phyloP scores from a whole-genome alignment of 169 alveolate species.

The Babesia bovis region DNA sequence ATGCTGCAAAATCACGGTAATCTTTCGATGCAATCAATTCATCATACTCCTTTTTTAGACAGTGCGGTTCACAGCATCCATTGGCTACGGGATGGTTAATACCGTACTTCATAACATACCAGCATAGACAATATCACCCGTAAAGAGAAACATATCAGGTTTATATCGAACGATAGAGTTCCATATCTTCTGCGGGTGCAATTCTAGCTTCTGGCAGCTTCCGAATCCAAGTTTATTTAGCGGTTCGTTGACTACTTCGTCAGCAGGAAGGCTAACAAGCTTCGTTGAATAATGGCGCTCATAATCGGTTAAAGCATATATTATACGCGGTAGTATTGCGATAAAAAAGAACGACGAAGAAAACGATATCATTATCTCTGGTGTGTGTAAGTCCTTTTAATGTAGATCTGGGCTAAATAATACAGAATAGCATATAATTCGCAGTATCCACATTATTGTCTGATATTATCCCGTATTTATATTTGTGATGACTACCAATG shows the following conservation, averaged over 20 bases:
- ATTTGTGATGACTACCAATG: no score
- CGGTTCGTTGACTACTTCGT: conserved; percentile 50
- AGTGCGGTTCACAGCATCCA: conserved; percentile 66
- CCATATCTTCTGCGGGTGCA: conserved; percentile 24
- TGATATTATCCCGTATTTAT: no score
- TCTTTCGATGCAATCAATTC: conserved; percentile 50
- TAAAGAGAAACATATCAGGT: conserved; percentile 81
- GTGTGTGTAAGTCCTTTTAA: no score
- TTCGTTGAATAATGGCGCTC: conserved; percentile 20
- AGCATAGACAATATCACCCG: conserved; percentile 80
- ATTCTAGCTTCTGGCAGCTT: conserved; percentile 62
- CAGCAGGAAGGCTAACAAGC: conserved; percentile 14
- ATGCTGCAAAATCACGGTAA: conserved; percentile 52
- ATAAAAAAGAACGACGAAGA: neutral
- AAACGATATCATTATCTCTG: neutral
- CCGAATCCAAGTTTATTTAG: conserved; percentile 59
- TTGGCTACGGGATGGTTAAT: conserved; percentile 17
- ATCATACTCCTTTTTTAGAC: conserved; percentile 65
- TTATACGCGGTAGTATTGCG: neutral
- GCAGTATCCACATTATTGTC: no score
- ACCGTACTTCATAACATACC: conserved; percentile 21
- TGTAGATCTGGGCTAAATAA: no score
- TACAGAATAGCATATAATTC: no score
- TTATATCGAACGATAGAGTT: conserved; percentile 43
- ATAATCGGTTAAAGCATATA: neutral